Conservation (phyloP, 257 asterid species). For the Nicotiana undulata region DNA sequence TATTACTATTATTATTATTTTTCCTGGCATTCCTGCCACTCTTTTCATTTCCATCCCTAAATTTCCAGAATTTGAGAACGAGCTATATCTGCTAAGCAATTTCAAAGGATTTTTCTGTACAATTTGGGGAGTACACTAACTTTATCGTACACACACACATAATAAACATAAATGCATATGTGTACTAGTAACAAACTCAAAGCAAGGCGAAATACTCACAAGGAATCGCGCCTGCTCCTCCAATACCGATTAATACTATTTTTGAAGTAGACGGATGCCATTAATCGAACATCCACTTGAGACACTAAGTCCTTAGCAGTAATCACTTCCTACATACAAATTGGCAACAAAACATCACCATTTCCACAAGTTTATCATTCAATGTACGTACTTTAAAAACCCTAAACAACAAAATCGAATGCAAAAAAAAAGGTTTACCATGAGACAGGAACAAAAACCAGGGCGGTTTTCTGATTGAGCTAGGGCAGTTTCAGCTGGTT, state of each 20-base stretch:
- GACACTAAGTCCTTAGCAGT: constrained; percentile 59
- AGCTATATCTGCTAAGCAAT: neutral
- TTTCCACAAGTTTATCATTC: neutral
- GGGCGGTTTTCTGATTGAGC: constrained; percentile 79
- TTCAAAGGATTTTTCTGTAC: neutral
- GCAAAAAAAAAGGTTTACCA: constrained; percentile 39
- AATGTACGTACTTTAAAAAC: neutral
- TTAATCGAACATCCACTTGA: constrained; percentile 71
- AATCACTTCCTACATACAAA: constrained; percentile 64
- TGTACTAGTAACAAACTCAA: neutral
- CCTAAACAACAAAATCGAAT: neutral
- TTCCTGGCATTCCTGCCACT: neutral
- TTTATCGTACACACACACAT: neutral
- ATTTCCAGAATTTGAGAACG: neutral
- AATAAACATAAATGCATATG: neutral
- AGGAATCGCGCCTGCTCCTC: constrained; percentile 76
- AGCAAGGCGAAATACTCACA: constrained; percentile 35
- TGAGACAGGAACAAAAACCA: constrained; percentile 92
- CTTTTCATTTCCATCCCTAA: neutral
- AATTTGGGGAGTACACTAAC: neutral
- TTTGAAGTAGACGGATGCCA: constrained; percentile 91
- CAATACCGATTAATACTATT: constrained; percentile 77
- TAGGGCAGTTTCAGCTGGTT: constrained; percentile 85
- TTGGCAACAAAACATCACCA: neutral
- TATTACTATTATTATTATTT: no score